Base-by-base conservation (phyloP, 257 asterid species). In the Nicotiana attenuata region DNA sequence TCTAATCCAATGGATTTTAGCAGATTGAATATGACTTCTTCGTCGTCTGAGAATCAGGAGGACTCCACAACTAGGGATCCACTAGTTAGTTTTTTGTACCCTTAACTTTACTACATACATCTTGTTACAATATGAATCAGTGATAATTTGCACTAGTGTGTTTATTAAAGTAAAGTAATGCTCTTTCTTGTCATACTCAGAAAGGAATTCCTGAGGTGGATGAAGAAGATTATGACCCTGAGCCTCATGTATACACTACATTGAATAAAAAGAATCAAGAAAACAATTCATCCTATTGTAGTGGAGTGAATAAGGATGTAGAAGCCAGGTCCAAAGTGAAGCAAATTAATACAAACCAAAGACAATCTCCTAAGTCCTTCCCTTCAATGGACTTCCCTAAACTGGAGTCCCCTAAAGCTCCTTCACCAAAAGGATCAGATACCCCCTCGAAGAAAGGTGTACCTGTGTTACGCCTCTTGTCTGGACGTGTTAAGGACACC, bases 381-480 rank as follows among this genome's bases (percentile, higher is more conserved):
- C 85, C 90, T 66, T 89, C 92, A 0, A 20, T 84, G 66, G 87
- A 87, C 47, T 89, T 94, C 83, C 97, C 95, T 1, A 77, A 65
- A 73, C 22, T 73, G 35, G 79, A 73, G 22, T 73, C 79, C 61
- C 79, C 61, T 2, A 80, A 67, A 55, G 80, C 87, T 78, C 82
- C 79, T 73, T 81, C 91, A 55, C 88, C 98, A 83, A 90, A 93
- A 35, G 86, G 79, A 81, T 22, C 77, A 59, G 86, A 82, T 77
- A 84, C 53, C 47, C 86, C 68, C 83, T 64, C 85, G 24, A 84
- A 86, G 73, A 89, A 89, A 84, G 83, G 78, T 69, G 65, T 89
- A 19, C 85, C 96, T 22, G 82, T 91, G 83, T 69, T 90, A 55
- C 92, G 94, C 33, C 92, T 93, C 78, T 87, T 89, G 68, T 90